Evolutionary conservation across 352 stramenopile genomes (phyloP).

Genomic region (Phytophthora pisi): DNA sequence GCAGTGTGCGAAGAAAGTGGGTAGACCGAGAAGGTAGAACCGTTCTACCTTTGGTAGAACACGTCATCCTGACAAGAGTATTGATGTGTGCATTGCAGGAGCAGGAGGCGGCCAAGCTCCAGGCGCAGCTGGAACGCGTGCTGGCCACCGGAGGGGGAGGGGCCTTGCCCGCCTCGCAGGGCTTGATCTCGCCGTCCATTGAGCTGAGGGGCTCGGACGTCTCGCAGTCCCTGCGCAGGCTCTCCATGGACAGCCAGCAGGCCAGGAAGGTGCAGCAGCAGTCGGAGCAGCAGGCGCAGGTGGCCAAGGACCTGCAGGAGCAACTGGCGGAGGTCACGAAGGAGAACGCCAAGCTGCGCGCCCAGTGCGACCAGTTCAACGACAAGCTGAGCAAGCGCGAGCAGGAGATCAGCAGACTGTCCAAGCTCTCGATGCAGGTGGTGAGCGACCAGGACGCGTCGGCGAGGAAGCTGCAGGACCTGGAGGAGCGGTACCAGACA

Average conservation of each 20-base stretch:
- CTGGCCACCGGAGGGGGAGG: conserved; percentile 39
- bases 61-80: not conserved
- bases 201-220: conserved; percentile 35
- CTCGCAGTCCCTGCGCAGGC: conserved; percentile 24
- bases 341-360: conserved; percentile 54
- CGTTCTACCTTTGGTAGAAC: conserved; percentile 3
- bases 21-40: conserved; percentile 14
- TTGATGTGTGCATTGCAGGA: conserved; percentile 42
- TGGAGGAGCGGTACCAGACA: conserved; percentile 43
- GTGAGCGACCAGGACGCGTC: conserved; percentile 31
- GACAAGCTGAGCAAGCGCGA: conserved; percentile 69
- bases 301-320: conserved; percentile 52
- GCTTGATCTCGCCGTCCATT: conserved; percentile 30
- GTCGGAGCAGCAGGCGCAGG: conserved; percentile 30
- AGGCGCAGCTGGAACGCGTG: conserved; percentile 66
- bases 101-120: conserved; percentile 63
- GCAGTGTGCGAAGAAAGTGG: conserved; percentile 62
- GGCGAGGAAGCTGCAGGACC: conserved; percentile 34
- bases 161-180: conserved; percentile 12
- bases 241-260: conserved; percentile 34
- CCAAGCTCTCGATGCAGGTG: conserved; percentile 51
- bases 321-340: conserved; percentile 49
- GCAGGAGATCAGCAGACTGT: conserved; percentile 69
- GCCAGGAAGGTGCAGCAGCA: conserved; percentile 23
- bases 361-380: conserved; percentile 45